A percentile compares a stretch with the other conserved stretches of the same genome.
These are phyloP conservation scores for Chrysoporthe deuterocubensis DNA, from an alignment of 2,329 filamentous ascomycete species.

Conservation along the genomic window DNA sequence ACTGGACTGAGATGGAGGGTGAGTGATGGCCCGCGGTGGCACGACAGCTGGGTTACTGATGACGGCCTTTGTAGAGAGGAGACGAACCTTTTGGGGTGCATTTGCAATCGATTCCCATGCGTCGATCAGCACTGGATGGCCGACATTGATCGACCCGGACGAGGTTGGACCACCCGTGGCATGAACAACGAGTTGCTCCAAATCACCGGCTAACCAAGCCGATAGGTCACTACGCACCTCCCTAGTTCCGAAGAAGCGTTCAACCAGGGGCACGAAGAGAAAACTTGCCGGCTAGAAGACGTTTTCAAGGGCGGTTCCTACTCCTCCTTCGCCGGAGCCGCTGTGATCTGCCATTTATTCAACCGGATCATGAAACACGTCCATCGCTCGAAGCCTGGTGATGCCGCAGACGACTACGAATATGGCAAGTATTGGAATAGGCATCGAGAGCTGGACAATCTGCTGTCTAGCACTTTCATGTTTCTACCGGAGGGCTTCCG, in stretches of 20 bases:
- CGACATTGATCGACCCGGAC: conserved; percentile 74
- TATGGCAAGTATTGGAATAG: conserved; percentile 84
- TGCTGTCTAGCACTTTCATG: conserved; percentile 76
- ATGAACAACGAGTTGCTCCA: too few species aligned
- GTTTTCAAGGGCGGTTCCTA: conserved; percentile 66
- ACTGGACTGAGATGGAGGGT: conserved; percentile 72
- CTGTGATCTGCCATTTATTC: conserved; percentile 78
- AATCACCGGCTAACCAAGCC: conserved; percentile 7
- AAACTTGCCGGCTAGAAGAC: conserved; percentile 66
- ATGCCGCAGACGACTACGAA: conserved; percentile 73
- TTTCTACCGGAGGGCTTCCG: conserved; percentile 76
- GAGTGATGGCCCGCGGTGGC: conserved; percentile 47
- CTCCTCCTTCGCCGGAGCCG: conserved; percentile 72
- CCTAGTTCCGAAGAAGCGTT: conserved; percentile 81
- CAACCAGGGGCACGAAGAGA: conserved; percentile 64
- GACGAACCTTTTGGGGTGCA: conserved; percentile 83
- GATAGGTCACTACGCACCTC: conserved; percentile 75
- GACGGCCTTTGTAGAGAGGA: conserved; percentile 59
- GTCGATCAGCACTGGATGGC: conserved; percentile 90
- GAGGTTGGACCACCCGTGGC: conserved; percentile 52
- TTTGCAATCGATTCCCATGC: conserved; percentile 85
- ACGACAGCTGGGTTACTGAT: not conserved
- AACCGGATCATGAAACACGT: conserved; percentile 81
- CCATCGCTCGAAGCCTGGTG: conserved; percentile 70
- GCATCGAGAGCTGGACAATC: conserved; percentile 81